Evolutionary conservation across 2,329 filamentous ascomycete species (phyloP), one percentile per base, ranked within the genome.

Genomic region (Colletotrichum orbiculare): DNA sequence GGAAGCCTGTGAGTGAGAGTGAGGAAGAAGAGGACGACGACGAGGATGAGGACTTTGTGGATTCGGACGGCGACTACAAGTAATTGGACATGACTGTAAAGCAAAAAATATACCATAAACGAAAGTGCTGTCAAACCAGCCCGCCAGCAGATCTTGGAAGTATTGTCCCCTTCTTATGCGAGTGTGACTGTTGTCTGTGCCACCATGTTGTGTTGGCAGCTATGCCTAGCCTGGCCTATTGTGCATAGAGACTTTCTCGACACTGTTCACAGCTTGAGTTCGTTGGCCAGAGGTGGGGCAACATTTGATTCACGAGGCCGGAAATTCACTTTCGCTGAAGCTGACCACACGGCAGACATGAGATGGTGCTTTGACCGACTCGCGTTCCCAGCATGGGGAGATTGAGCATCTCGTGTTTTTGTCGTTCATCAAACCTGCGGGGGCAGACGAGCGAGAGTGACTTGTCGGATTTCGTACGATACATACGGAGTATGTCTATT

Each of bases 21-120:
- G 66, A 67, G 49, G 57, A 66, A 10, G 66, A 67, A 11, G 66
- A 59, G 2, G 56, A 53, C 6, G 60, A 63, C 6, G 60, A 60
- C 3, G 60, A 50, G 15, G 35, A 54, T 15, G 64, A 57, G n/a
- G 52, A 61, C 3, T 60, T 60, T 12, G 39, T 48, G 33, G 62
- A 54, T 13, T 67, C 56, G 15, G 65, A 66, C 48, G 63, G 50
- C n/a, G 53, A 62, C 38, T 66, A 59, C n/a, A 37, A 52, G 39
- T 65, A 33, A 62, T 49, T 25, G 25, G 25, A 25, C 25, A 25
- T 25, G 25, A 25, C 25, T 5, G 25, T 25, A 25, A 25, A 25
- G 25, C 25, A 4, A 25, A 25, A 25, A 25, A 25, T 25, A 25
- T 4, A 25, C 25, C 25, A 25, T 3, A 25, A 25, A 25, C 4